Base-by-base conservation (phyloP, 352 stramenopile species). In the Globisporangium megalacanthum region DNA sequence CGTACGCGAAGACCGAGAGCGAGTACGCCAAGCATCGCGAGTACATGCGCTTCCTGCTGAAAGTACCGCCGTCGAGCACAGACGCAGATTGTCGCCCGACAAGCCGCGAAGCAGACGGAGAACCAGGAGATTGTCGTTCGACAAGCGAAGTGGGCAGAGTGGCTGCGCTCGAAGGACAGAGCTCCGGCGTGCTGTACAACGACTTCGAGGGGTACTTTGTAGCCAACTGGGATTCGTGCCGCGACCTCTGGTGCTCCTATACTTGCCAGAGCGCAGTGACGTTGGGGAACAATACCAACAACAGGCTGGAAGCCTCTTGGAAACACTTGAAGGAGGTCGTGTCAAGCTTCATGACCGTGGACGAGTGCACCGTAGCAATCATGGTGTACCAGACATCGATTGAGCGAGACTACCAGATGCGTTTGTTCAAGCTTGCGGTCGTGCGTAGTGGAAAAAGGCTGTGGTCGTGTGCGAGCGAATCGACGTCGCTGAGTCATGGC, bases 221-320 rank as follows among this genome's bases (percentile, higher is more conserved):
- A 1, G 66, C 64, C n/a, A 69, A 67, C n/a, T 74, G 60, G 63
- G 56, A 70, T 11, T 33, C 7, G 9, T 71, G 59, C 46, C 19
- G 42, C 1, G 20, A 36, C 0, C 41, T 59, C 37, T 69, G 60
- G 63, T 70, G 64, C 6, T 46, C 60, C 0, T 69, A 57, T 20
- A 35, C 55, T 15, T 50, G 44, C 4, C 35, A 65, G 15, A 65
- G 60, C 41, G 52, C 47, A 33, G 48, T 58, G 9, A 68, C 52
- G n/a, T 19, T 69, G 4, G 56, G 54, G 0, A 74, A 61, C 56
- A 70, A 71, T 20, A 71, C 63, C 3, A 74, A 72, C 31, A 72
- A 72, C 44, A 15, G 54, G 20, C 20, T 72, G 1, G 64, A 75
- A 41, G 19, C 54, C 0, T 61, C 51, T 2, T 75, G 61, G 58